Evolutionary conservation across 352 stramenopile species (phyloP).

Genomic region (Pythium dissimile): DNA sequence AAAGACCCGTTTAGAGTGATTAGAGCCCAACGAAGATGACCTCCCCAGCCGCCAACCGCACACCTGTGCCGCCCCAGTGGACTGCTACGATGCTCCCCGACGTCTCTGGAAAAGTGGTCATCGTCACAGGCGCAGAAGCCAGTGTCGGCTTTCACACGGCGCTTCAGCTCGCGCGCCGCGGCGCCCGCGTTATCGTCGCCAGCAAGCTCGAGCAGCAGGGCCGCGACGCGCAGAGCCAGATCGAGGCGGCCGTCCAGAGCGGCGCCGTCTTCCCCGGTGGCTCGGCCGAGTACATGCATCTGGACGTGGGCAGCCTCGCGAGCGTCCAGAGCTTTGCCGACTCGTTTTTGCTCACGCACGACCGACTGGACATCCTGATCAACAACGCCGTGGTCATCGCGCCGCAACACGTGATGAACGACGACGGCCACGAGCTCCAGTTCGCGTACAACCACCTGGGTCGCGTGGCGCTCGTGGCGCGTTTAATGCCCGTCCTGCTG

Average conservation of each 20-base stretch:
- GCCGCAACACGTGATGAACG: conserved; percentile 9
- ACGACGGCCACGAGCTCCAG: conserved; percentile 21
- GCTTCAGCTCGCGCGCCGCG: conserved; percentile 30
- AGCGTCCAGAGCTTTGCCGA: conserved; percentile 11
- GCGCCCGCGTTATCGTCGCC: conserved; percentile 46
- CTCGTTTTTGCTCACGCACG: conserved; percentile 6
- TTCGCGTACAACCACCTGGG: conserved; percentile 31
- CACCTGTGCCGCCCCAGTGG: conserved; percentile 2
- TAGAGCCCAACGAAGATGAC: not conserved
- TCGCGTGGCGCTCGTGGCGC: conserved; percentile 19
- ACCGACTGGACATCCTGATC: conserved; percentile 23
- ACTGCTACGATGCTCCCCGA: not conserved
- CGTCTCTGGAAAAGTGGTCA: conserved; percentile 27
- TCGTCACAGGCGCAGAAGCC: conserved; percentile 17
- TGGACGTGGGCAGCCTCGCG: conserved; percentile 12
- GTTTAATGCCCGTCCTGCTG: conserved; percentile 78
- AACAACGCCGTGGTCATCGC: conserved; percentile 28
- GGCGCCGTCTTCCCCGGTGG: not conserved
- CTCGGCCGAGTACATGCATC: conserved; percentile 13
- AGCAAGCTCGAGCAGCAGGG: conserved; percentile 26
- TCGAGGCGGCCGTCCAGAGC: not conserved
- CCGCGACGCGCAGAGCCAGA: not conserved
- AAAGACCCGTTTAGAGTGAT: not conserved
- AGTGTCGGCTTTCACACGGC: conserved; percentile 51
- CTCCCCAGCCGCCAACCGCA: not conserved